phyloP scores from a whole-genome alignment of 2,329 filamentous ascomycete species.

The Balansia obtecta region DNA sequence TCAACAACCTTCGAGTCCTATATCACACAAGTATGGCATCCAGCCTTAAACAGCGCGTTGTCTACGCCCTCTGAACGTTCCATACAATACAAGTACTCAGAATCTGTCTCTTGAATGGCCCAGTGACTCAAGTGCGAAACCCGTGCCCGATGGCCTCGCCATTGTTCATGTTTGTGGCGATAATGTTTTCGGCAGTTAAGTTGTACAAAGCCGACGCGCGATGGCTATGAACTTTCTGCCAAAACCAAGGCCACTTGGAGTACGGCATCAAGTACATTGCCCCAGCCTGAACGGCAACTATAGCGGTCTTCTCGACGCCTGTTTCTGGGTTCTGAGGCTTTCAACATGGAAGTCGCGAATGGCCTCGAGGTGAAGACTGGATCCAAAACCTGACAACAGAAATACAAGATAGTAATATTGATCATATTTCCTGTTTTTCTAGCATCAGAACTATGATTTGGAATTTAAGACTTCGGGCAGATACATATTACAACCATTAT shows the following conservation, averaged over 20 bases:
- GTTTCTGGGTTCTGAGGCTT: conserved; percentile 34
- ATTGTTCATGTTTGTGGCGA: conserved; percentile 49
- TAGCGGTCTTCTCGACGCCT: conserved; percentile 45
- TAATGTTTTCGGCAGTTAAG: conserved; percentile 52
- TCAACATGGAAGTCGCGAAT: conserved; percentile 42
- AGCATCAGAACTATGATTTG: too few relatives aligned
- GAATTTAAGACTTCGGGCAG: too few relatives aligned
- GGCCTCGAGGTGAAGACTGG: conserved; percentile 43
- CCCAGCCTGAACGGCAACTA: conserved; percentile 45
- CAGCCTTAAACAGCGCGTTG: too few relatives aligned
- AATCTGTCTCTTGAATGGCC: too few relatives aligned
- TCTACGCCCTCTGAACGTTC: too few relatives aligned
- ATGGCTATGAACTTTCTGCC: conserved; percentile 58
- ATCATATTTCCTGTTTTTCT: too few relatives aligned
- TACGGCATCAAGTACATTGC: conserved; percentile 58
- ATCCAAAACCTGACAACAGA: conserved; percentile 54
- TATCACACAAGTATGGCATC: too few relatives aligned
- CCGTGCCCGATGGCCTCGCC: conserved; percentile 52
- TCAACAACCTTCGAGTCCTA: too few relatives aligned
- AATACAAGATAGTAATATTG: too few relatives aligned
- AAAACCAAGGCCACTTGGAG: conserved; percentile 57
- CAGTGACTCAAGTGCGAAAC: conserved; percentile 49
- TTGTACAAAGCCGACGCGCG: conserved; percentile 49
- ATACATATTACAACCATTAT: too few relatives aligned
- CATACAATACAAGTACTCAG: too few relatives aligned